Base-by-base conservation (phyloP, 2,329 filamentous ascomycete genomes). In the Thielaviopsis euricoi region DNA sequence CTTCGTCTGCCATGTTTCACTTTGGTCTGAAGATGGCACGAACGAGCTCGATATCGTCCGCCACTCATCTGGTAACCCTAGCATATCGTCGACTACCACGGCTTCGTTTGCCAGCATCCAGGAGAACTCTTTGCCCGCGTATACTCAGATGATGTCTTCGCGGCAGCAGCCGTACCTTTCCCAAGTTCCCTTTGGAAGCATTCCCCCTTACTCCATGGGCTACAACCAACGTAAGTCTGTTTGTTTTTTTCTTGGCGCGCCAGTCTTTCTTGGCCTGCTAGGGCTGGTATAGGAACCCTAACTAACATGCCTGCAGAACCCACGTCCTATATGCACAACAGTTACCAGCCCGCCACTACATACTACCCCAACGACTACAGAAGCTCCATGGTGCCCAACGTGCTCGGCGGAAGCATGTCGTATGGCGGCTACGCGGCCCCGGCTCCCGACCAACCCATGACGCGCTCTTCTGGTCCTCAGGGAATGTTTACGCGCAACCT, bases 401-500 rank as follows among this genome's bases (percentile, higher is more conserved):
- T 58, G 12, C 48, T 57, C 22, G 46, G 46, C 22, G n/a, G 54
- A 33, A 43, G 53, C 43, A 48, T 56, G 52, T 6, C 57, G 17
- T 55, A 62, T 58, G 58, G 56, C 33, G 22, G 62, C 60, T 65
- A 72, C 66, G 65, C 66, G 33, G 62, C 56, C 12, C 53, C 57
- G 6, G 53, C 59, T 10, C 61, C 57, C 17, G 67, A 69, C 52
- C 67, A 70, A 26, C 60, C 59, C 49, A 65, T 66, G 58, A 58
- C 62, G 55, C 67, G 69, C 15, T 63, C 69, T 19, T 54, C 77
- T 69, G 76, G 77, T 55, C 82, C 84, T 1, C 82, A 83, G 43
- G 88, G 87, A 58, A 94, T 95, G 88, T 95, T 91, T 67, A 96
- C 90, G 0, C 77, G 91, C 56, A 98, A 97, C 66, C 78, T 98